phyloP scores from a whole-genome alignment of 2,329 filamentous ascomycete species.

The Penicillium thymicola region DNA sequence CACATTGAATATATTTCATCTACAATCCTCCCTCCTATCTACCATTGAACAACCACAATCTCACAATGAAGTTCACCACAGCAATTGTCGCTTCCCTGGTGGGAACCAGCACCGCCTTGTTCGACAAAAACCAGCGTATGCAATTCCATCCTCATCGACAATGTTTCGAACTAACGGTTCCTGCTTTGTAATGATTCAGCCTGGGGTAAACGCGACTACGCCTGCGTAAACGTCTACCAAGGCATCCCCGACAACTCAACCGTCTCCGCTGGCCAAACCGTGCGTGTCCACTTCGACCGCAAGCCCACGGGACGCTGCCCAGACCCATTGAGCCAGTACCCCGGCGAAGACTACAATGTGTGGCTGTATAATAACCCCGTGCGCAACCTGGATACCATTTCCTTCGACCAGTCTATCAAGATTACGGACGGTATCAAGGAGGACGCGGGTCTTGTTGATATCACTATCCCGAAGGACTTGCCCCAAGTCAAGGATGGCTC shows the following conservation, averaged over 20 bases:
- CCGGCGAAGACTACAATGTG: conserved; percentile 24
- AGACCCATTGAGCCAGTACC: conserved; percentile 19
- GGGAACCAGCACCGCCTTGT: conserved; percentile 27
- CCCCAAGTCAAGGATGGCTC: conserved; percentile 25
- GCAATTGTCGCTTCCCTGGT: conserved; percentile 24
- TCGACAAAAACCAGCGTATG: conserved; percentile 33
- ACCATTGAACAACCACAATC: neutral
- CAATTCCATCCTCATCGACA: neutral
- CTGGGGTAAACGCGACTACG: conserved; percentile 35
- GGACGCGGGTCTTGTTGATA: conserved; percentile 17
- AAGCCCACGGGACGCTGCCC: conserved; percentile 25
- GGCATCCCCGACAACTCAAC: conserved; percentile 33
- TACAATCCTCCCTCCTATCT: neutral
- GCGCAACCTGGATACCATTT: conserved; percentile 19
- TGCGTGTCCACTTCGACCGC: conserved; percentile 30
- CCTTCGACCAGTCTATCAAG: conserved; percentile 21
- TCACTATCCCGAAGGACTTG: conserved; percentile 26
- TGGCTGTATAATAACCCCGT: conserved; percentile 34
- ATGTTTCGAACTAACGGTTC: neutral
- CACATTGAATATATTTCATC: neutral
- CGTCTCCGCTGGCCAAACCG: conserved; percentile 21
- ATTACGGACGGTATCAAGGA: conserved; percentile 20
- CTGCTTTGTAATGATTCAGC: conserved; percentile 14
- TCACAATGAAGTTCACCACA: conserved; percentile 31
- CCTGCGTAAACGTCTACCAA: conserved; percentile 33